Evolutionary conservation across 1,284 basidiomycete species (phyloP).

Genomic region (Melampsora americana): DNA sequence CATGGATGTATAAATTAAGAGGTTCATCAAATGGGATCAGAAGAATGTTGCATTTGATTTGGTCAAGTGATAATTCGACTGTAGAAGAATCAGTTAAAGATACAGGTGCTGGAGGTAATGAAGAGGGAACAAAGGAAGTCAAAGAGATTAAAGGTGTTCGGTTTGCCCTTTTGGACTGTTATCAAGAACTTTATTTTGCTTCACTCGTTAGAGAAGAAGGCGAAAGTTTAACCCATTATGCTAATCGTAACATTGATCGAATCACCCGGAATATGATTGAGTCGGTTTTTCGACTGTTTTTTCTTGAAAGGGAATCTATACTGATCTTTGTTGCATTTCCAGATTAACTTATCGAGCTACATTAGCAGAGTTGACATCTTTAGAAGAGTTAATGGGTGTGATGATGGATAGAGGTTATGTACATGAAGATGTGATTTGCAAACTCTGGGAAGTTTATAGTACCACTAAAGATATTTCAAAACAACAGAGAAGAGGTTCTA

Average conservation of each 20-base stretch:
- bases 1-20: slow-evolving; percentile 76
- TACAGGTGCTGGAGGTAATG: slow-evolving; percentile 10
- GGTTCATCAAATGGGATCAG: slow-evolving; percentile 65
- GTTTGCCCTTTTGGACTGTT: slow-evolving; percentile 82
- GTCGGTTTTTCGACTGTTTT: slow-evolving; percentile 56
- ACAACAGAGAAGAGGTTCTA: slow-evolving; percentile 82
- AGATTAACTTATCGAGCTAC: slow-evolving; percentile 74
- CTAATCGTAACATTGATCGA: slow-evolving; percentile 81
- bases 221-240: slow-evolving; percentile 56
- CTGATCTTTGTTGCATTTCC: not conserved
- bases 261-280: slow-evolving; percentile 98
- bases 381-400: slow-evolving; percentile 92
- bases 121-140: slow-evolving; percentile 57
- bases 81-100: slow-evolving; percentile 62
- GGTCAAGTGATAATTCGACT: slow-evolving; percentile 88
- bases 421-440: slow-evolving; percentile 76
- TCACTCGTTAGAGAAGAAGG: slow-evolving; percentile 56
- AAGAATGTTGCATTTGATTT: slow-evolving; percentile 95
- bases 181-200: slow-evolving; percentile 84
- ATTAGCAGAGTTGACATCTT: slow-evolving; percentile 87
- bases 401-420: slow-evolving; percentile 82
- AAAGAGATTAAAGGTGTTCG: slow-evolving; percentile 85
- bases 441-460: slow-evolving; percentile 90
- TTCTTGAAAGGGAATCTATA: not conserved
- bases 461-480: slow-evolving; percentile 70